These are phyloP conservation scores for Tubosaeta sp. DNA, from an alignment of 768 basidiomycete genomes.

Conservation along the genomic window DNA sequence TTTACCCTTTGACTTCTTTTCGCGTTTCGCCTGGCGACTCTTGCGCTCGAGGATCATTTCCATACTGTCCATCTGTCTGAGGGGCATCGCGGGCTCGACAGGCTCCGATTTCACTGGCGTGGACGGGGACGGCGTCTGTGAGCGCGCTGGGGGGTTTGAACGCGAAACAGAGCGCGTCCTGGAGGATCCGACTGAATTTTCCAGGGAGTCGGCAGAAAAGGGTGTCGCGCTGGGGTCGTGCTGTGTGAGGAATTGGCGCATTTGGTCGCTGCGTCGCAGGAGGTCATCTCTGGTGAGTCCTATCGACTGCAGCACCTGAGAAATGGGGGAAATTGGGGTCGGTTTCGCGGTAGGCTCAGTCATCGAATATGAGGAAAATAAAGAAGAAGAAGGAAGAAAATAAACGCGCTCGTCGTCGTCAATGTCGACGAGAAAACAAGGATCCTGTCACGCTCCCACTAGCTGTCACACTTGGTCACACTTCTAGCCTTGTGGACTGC, in stretches of 20 bases:
- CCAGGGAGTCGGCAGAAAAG: slow-evolving; percentile 33
- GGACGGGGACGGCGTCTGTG: slow-evolving; percentile 40
- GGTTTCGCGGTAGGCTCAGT: slow-evolving; percentile 25
- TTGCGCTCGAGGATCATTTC: slow-evolving; percentile 73
- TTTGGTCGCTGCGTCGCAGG: slow-evolving; percentile 65
- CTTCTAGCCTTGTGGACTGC: slow-evolving; percentile 3
- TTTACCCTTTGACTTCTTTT: slow-evolving; percentile 43
- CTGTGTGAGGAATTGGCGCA: slow-evolving; percentile 72
- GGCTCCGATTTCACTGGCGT: slow-evolving; percentile 67
- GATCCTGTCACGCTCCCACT: slow-evolving; percentile 16
- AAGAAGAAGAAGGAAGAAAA: neutral
- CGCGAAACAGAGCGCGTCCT: slow-evolving; percentile 45
- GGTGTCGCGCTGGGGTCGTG: slow-evolving; percentile 44
- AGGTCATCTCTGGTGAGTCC: slow-evolving; percentile 79
- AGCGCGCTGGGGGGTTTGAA: slow-evolving; percentile 41
- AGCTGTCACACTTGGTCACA: slow-evolving; percentile 23
- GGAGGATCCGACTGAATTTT: slow-evolving; percentile 33
- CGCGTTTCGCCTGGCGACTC: slow-evolving; percentile 49
- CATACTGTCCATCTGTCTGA: slow-evolving; percentile 69
- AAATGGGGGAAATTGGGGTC: slow-evolving; percentile 56
- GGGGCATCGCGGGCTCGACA: slow-evolving; percentile 43
- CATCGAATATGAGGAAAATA: slow-evolving; percentile 14
- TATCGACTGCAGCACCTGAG: slow-evolving; percentile 63
- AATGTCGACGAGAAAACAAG: slow-evolving; percentile 17
- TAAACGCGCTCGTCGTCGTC: slow-evolving; percentile 18